Base-by-base conservation (phyloP, 805 yeast species). In the Cyberlindnera lachancei region DNA sequence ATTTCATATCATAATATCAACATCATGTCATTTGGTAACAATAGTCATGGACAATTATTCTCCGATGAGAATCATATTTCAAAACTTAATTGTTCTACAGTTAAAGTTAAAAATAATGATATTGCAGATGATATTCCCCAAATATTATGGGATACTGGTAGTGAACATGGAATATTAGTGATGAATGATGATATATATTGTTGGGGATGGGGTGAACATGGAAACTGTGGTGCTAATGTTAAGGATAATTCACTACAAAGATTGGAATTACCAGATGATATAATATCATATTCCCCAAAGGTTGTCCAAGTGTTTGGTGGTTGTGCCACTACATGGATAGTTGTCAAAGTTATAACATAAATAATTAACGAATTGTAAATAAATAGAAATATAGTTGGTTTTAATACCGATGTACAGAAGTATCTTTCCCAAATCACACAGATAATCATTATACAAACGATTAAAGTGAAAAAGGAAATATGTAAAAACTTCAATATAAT, bases 151-250 rank as follows among this genome's bases (percentile, higher is more conserved):
- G 61, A 64, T 1, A 66, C 73, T 6, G 98, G 98, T 1, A 84
- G 95, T 53, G 97, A 90, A 50, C 98, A 90, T 55, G 94, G 92
- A 0, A 46, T 87, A 13, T 45, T 72, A 6, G 31, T 45, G 3
- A 28, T 25, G 3, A 37, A 27, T 11, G 31, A 27, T 14, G 30
- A 35, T 7, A 78, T 87, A 0, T 60, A 50, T 34, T 69, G 88
- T 3, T 92, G 97, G 97, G 98, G 98, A 1, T 90, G 98, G 98
- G 96, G 96, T 11, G 97, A 92, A 50, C 98, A 90, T 55, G 98
- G 98, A 0, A 90, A 90, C 52, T 90, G 97, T 58, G 95, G 95
- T 0, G 30, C 42, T 4, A 28, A 37, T 6, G 31, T 18, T 9
- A 30, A 18, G 2, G 42, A 37, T 10, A 36, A n/a, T n/a, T n/a